phyloP scores from a whole-genome alignment of 306 rosid species.

The Cucurbita ficifolia region DNA sequence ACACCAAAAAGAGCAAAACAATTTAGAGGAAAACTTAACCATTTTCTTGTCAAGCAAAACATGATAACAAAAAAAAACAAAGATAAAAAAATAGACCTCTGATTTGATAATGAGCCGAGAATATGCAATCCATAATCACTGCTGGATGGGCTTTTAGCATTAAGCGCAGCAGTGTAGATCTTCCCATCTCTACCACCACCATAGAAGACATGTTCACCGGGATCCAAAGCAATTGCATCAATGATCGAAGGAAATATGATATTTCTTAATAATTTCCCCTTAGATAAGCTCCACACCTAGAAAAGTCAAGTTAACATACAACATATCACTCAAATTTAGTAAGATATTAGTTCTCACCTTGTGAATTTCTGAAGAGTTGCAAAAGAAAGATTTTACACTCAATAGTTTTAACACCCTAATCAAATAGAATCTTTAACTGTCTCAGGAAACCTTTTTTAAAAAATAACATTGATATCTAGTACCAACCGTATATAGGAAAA shows the following conservation, averaged over 20 bases:
- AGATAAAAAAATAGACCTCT: constrained; percentile 33
- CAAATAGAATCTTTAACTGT: background rate
- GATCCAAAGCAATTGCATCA: constrained; percentile 61
- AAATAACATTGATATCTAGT: background rate
- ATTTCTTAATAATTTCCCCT: constrained; percentile 45
- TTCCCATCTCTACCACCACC: constrained; percentile 70
- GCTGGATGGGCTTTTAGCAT: constrained; percentile 26
- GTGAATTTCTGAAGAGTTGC: background rate
- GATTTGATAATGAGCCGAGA: constrained; percentile 43
- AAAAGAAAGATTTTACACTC: background rate
- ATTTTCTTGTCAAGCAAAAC: no score
- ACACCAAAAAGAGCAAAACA: background rate
- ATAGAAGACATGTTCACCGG: constrained; percentile 58
- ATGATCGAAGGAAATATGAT: constrained; percentile 35
- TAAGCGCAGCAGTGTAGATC: constrained; percentile 52
- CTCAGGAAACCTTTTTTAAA: background rate
- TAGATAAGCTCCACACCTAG: constrained; percentile 68
- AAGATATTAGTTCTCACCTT: background rate
- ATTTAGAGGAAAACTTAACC: constrained; percentile 6
- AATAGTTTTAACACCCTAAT: background rate
- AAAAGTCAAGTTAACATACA: background rate
- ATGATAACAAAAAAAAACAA: background rate
- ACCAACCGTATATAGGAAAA: background rate
- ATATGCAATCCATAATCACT: constrained; percentile 47
- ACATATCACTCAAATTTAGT: background rate